Evolutionary conservation across 2,329 filamentous ascomycete genomes (phyloP).

Genomic region (Aspergillus fumigatus): DNA sequence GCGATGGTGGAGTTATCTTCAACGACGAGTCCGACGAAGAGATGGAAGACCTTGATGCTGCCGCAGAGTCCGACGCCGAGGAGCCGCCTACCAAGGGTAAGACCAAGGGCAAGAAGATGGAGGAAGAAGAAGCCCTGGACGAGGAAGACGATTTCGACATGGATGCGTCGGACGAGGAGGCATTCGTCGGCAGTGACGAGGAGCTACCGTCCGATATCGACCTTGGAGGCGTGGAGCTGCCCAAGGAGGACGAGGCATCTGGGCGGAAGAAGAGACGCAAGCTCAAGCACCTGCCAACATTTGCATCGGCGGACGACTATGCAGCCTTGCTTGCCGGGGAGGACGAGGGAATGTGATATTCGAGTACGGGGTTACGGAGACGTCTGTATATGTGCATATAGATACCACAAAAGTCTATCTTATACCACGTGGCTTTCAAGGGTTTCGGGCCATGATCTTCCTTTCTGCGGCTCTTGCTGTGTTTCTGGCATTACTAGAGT

Average conservation of each 20-base stretch:
- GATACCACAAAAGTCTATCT: constrained; percentile 15
- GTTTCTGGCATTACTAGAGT: background rate
- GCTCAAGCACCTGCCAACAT: constrained; percentile 83
- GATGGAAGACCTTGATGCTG: constrained; percentile 41
- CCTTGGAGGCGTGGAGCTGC: constrained; percentile 38
- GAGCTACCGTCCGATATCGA: constrained; percentile 50
- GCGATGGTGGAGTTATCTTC: constrained; percentile 43
- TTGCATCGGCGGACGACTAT: constrained; percentile 92
- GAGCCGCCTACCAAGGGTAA: constrained; percentile 22
- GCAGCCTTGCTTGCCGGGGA: constrained; percentile 75
- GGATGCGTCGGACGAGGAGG: constrained; percentile 44
- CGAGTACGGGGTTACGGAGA: constrained; percentile 1
- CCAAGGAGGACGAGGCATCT: constrained; percentile 39
- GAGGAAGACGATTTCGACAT: constrained; percentile 53
- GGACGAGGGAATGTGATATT: constrained; percentile 45
- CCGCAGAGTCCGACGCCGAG: constrained; percentile 45
- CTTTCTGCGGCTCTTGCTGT: background rate
- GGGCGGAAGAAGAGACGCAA: constrained; percentile 66
- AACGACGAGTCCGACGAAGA: constrained; percentile 46
- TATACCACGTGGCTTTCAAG: background rate
- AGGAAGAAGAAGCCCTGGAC: constrained; percentile 38
- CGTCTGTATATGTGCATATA: constrained; percentile 5
- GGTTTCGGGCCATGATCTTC: background rate
- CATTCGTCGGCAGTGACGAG: constrained; percentile 51
- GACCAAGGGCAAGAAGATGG: constrained; percentile 21